These are phyloP conservation scores for Chytriomyces confervae DNA, from an alignment of 192 early-diverging fungal species.

Conservation along the genomic window DNA sequence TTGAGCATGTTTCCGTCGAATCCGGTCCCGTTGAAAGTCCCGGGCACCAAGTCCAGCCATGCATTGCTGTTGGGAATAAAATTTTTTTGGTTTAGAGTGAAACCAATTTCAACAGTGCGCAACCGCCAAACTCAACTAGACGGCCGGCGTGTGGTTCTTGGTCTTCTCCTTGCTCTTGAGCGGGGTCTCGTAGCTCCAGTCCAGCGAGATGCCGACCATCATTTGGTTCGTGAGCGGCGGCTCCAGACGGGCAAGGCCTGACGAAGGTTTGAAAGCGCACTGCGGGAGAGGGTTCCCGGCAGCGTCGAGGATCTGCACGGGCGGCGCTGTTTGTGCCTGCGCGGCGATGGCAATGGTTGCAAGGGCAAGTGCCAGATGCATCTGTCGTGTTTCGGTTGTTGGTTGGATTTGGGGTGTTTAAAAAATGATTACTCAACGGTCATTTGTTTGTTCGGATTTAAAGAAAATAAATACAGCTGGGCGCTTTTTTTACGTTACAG, in stretches of 20 bases:
- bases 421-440: too few species aligned
- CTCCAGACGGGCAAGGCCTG: constrained; percentile 14
- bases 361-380: background rate
- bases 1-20: constrained; percentile 36
- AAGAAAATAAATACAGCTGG: too few species aligned
- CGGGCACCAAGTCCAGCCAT: constrained; percentile 35
- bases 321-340: background rate
- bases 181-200: constrained; percentile 29
- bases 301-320: constrained; percentile 14
- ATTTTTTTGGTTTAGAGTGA: background rate
- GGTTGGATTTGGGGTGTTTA: too few species aligned
- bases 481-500: too few species aligned
- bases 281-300: constrained; percentile 4
- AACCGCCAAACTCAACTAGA: constrained; percentile 1
- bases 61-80: constrained; percentile 32
- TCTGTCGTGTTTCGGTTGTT: too few species aligned
- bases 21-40: constrained; percentile 10
- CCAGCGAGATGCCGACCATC: constrained; percentile 34
- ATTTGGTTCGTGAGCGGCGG: constrained; percentile 5
- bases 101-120: background rate
- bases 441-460: too few species aligned
- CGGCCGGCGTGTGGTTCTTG: constrained; percentile 27
- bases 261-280: constrained; percentile 19
- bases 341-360: background rate
- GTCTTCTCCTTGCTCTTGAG: constrained; percentile 10